Evolutionary conservation across 2,329 filamentous ascomycete genomes (phyloP).

Genomic region (Colletotrichum orbiculare): DNA sequence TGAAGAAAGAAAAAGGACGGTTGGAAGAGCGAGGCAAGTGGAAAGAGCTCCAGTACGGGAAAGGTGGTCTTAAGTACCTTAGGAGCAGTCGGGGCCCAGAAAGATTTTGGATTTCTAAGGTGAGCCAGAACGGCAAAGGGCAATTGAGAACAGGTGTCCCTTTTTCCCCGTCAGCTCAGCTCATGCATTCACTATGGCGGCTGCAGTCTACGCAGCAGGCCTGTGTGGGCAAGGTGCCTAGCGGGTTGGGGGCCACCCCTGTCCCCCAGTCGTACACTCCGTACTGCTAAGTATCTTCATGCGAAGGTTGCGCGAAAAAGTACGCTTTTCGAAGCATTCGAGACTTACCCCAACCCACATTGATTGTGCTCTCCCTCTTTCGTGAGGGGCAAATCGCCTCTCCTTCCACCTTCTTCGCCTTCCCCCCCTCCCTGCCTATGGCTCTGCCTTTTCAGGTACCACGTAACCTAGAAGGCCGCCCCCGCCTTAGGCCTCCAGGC

Average conservation of each 20-base stretch:
- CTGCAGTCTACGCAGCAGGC: constrained; percentile 8
- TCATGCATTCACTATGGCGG: constrained; percentile 35
- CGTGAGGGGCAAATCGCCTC: constrained; percentile 34
- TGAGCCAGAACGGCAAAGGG: constrained; percentile 5
- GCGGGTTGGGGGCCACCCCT: constrained; percentile 15
- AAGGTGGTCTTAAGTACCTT: constrained; percentile 30
- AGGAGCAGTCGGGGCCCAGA: constrained; percentile 24
- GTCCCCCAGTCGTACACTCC: constrained; percentile 2
- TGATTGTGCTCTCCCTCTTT: constrained; percentile 17
- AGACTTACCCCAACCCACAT: constrained; percentile 34
- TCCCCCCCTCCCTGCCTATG: no score
- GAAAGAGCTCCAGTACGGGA: background rate
- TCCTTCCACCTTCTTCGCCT: constrained; percentile 3
- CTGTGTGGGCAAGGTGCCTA: constrained; percentile 13
- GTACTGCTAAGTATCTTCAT: background rate
- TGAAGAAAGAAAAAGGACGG: constrained; percentile 30
- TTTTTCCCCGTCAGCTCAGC: constrained; percentile 34
- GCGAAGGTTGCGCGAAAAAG: background rate
- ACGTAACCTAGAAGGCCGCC: no score
- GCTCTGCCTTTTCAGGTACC: constrained; percentile 16
- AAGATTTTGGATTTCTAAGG: constrained; percentile 31
- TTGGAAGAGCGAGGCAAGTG: constrained; percentile 22
- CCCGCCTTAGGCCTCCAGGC: no score
- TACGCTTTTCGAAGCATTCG: background rate
- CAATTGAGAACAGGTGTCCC: constrained; percentile 39